Base-by-base conservation (phyloP, 306 rosid genomes). In the Bauhinia variegata region DNA sequence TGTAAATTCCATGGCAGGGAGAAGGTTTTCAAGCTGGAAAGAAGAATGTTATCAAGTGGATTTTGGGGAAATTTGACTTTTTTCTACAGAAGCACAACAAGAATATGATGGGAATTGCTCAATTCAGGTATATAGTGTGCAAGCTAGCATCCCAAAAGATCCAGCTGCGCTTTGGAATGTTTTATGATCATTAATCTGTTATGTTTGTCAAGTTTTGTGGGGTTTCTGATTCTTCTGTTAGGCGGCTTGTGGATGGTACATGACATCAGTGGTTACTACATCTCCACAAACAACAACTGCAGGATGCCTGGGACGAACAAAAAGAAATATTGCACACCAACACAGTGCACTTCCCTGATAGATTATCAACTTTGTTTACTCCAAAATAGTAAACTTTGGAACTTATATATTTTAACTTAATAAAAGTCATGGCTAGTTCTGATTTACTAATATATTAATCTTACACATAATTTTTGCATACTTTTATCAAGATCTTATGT, bases 171-270 rank as follows among this genome's bases (percentile, higher is more conserved):
- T n/a, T n/a, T n/a, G n/a, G n/a, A n/a, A n/a, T n/a, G n/a, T n/a
- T n/a, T n/a, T n/a, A n/a, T n/a, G n/a, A n/a, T n/a, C n/a, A n/a
- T n/a, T n/a, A n/a, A n/a, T n/a, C n/a, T n/a, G n/a, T n/a, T n/a
- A n/a, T n/a, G n/a, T n/a, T n/a, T n/a, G n/a, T n/a, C n/a, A n/a
- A n/a, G n/a, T n/a, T n/a, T n/a, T n/a, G n/a, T n/a, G n/a, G n/a
- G n/a, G n/a, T n/a, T n/a, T n/a, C n/a, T n/a, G n/a, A n/a, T n/a
- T n/a, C n/a, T n/a, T n/a, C n/a, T n/a, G n/a, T n/a, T n/a, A n/a
- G n/a, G n/a, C n/a, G n/a, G n/a, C n/a, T n/a, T n/a, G 74, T 75
- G 63, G 95, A 86, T 16, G 80, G 80, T 61, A 0, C 72, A n/a
- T n/a, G n/a, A n/a, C n/a, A 14, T 49, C 83, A n/a, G 63, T 50